Base-by-base conservation (phyloP, 192 early-diverging fungal species). In the Coemansia sp. region DNA sequence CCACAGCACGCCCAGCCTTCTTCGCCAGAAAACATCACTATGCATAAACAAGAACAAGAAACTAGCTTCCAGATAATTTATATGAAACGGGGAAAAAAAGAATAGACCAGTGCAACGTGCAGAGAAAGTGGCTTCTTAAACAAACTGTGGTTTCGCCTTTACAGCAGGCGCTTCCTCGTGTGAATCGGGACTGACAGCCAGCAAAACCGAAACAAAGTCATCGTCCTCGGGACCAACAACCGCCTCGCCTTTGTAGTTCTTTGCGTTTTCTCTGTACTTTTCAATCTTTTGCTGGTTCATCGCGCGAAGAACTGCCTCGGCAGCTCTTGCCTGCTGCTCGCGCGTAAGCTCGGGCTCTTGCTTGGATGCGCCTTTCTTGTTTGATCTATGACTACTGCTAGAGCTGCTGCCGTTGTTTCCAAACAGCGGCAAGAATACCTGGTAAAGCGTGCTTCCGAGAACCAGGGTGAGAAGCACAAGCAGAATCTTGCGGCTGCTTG, bases 391-490 rank as follows among this genome's bases (percentile, higher is more conserved):
- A 15, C 26, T 35, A 20, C 45, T 18, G 13, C 62, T 43, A 23
- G 21, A 18, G 25, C 25, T 56, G 35, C 51, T 53, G 25, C 49
- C n/a, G n/a, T 55, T 39, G 58, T 51, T 64, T 12, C 63, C 65
- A 64, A 79, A 62, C 59, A 73, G 55, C 13, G 77, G 77, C 61
- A 48, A 34, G 37, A 68, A 40, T 3, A 82, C 61, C 71, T 82
- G 79, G 71, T 75, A 75, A 34, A 82, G 58, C 18, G 64, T 58
- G 58, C 79, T 82, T 58, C 79, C 79, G n/a, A 82, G 42, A 23
- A 64, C 68, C 18, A 82, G 49, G 4, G 53, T 51, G 51, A 77
- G 65, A 45, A 82, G 42, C 26, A 34, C 63, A 10, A 75, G 4
- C 5, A 75, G 37, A 10, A 70, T 18, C 26, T 46, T 69, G 53